Percentiles rank a stretch among this genome's conserved stretches.
These are phyloP conservation scores for Solanum ossicruentum DNA, from an alignment of 257 asterid genomes.

Conservation along the genomic window DNA sequence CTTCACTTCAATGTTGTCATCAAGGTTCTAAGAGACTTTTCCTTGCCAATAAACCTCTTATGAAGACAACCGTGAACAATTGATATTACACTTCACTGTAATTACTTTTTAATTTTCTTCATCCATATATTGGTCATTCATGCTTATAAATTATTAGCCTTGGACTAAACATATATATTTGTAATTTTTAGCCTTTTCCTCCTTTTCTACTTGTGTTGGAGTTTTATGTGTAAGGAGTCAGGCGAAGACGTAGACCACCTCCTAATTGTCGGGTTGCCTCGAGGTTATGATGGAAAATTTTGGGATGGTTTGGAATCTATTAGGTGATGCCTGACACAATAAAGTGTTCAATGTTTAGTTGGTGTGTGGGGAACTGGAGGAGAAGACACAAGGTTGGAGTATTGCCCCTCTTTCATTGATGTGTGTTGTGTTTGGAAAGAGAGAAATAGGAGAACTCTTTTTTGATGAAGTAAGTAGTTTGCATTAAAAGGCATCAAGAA, in stretches of 20 bases:
- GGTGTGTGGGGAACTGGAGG: background rate
- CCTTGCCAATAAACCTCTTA: too few relatives aligned
- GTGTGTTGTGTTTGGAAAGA: background rate
- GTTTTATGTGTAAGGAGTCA: background rate
- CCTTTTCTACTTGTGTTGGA: background rate
- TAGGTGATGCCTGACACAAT: background rate
- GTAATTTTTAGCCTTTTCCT: too few relatives aligned
- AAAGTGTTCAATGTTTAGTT: background rate
- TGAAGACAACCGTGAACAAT: too few relatives aligned
- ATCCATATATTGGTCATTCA: too few relatives aligned
- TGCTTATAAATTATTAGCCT: too few relatives aligned
- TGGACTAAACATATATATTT: too few relatives aligned
- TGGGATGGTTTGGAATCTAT: background rate
- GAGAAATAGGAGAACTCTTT: background rate
- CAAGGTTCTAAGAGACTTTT: too few relatives aligned
- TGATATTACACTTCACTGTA: too few relatives aligned
- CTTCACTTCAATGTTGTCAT: too few relatives aligned
- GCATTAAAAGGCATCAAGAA: too few relatives aligned
- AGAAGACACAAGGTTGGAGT: background rate
- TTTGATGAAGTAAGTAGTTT: too few relatives aligned
- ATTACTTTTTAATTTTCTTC: too few relatives aligned
- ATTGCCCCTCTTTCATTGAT: background rate
- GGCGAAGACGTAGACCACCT: background rate
- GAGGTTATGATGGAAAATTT: background rate
- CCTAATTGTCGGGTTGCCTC: background rate